A percentile compares a stretch with the other conserved stretches of the same genome.
These are phyloP conservation scores for Camptophora hylomeconis DNA, from an alignment of 2,329 filamentous ascomycete genomes.

Conservation along the genomic window DNA sequence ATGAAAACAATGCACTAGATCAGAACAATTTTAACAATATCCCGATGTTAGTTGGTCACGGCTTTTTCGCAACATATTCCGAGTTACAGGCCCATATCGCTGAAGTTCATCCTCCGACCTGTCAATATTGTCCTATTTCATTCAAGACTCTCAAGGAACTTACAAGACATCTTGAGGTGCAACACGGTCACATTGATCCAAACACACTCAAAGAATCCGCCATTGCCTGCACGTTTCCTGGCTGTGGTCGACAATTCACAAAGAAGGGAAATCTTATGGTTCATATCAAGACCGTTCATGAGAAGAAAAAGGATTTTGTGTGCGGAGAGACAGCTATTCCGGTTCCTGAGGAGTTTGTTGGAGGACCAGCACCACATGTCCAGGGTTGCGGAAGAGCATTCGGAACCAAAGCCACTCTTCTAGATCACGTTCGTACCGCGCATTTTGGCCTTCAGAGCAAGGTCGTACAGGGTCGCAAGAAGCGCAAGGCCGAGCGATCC, in stretches of 20 bases:
- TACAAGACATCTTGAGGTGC: conserved; percentile 63
- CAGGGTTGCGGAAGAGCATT: conserved; percentile 65
- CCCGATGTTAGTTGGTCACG: conserved; percentile 19
- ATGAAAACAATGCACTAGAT: conserved; percentile 23
- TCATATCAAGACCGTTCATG: conserved; percentile 65
- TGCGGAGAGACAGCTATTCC: conserved; percentile 58
- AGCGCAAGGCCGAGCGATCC: conserved; percentile 26
- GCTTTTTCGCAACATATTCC: conserved; percentile 58
- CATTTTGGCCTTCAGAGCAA: conserved; percentile 52
- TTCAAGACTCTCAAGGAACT: conserved; percentile 56
- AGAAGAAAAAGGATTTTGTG: conserved; percentile 59
- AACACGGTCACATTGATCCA: conserved; percentile 46
- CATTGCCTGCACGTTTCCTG: conserved; percentile 49
- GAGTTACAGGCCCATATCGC: conserved; percentile 63
- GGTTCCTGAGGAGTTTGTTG: conserved; percentile 41
- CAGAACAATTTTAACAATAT: too few species aligned
- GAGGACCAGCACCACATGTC: conserved; percentile 3
- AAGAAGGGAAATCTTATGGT: conserved; percentile 70
- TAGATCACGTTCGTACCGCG: conserved; percentile 72
- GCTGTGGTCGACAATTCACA: conserved; percentile 66
- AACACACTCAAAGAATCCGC: conserved; percentile 30
- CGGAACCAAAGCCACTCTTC: conserved; percentile 62
- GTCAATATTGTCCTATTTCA: conserved; percentile 57
- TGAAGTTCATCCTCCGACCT: conserved; percentile 57
- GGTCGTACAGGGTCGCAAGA: conserved; percentile 25